Evolutionary conservation across 2,329 filamentous ascomycete genomes (phyloP).

Genomic region (Microcera coccophila): DNA sequence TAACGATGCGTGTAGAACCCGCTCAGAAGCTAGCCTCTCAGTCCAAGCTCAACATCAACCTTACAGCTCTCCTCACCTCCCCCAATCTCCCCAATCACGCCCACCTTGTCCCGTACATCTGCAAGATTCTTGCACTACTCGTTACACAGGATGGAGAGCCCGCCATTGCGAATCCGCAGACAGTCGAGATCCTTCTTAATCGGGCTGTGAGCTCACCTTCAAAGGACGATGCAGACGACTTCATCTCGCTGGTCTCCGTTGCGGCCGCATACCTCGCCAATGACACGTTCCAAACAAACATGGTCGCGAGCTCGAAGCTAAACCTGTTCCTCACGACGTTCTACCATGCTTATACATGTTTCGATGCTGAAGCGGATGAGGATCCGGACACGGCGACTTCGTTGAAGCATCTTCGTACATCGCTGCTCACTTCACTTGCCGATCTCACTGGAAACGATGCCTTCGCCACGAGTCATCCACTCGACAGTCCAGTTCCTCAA

Average conservation of each 20-base stretch:
- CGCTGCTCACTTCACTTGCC: conserved; percentile 49
- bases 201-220: conserved; percentile 42
- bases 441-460: conserved; percentile 49
- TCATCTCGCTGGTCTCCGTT: conserved; percentile 48
- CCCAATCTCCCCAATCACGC: conserved; percentile 40
- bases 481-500: conserved; percentile 40
- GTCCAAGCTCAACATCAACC: conserved; percentile 45
- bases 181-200: conserved; percentile 47
- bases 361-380: conserved; percentile 38
- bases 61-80: conserved; percentile 48
- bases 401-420: conserved; percentile 46
- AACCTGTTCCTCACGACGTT: conserved; percentile 47
- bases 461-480: conserved; percentile 41
- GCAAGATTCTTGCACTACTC: conserved; percentile 55
- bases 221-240: conserved; percentile 51
- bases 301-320: conserved; percentile 41
- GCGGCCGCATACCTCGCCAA: conserved; percentile 55
- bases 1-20: conserved; percentile 41
- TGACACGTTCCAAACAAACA: conserved; percentile 46
- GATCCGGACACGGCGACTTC: conserved; percentile 43
- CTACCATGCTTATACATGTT: conserved; percentile 43
- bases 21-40: conserved; percentile 55
- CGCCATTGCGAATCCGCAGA: conserved; percentile 40
- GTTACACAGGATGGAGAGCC: conserved; percentile 50
- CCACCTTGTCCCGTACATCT: conserved; percentile 49